phyloP scores from a whole-genome alignment of 2,329 filamentous ascomycete species.

The Diaporthe citrichinensis region DNA sequence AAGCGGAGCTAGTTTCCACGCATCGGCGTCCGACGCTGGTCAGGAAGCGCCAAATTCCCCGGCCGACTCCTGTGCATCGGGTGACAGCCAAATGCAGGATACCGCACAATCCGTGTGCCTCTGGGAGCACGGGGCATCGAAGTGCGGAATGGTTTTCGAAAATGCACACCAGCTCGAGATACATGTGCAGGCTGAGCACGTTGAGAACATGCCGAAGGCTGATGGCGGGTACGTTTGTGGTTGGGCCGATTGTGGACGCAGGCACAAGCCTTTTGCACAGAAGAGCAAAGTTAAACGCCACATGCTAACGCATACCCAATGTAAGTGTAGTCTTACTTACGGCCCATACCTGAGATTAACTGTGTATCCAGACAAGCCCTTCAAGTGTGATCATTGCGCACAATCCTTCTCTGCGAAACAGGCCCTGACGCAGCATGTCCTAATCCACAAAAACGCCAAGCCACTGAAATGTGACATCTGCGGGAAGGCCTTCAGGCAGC shows the following conservation, averaged over 20 bases:
- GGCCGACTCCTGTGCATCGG: slow-evolving; percentile 7
- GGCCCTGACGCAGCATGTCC: slow-evolving; percentile 76
- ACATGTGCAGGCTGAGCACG: slow-evolving; percentile 40
- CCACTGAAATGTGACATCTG: slow-evolving; percentile 33
- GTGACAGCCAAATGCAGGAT: slow-evolving; percentile 14
- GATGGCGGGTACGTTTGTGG: slow-evolving; percentile 33
- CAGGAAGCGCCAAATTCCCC: slow-evolving; percentile 8
- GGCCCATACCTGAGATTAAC: slow-evolving; percentile 37
- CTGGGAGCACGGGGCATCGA: slow-evolving; percentile 20
- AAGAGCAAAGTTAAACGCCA: slow-evolving; percentile 76
- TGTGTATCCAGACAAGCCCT: slow-evolving; percentile 68
- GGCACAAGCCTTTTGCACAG: slow-evolving; percentile 66
- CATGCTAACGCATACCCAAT: slow-evolving; percentile 75
- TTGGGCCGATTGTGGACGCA: slow-evolving; percentile 57
- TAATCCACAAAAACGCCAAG: slow-evolving; percentile 72
- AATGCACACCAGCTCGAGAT: slow-evolving; percentile 39
- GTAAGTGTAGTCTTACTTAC: slow-evolving; percentile 56
- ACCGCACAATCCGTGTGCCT: slow-evolving; percentile 7
- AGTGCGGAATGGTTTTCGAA: slow-evolving; percentile 36
- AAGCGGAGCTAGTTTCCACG: background rate
- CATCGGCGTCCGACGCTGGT: background rate
- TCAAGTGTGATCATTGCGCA: slow-evolving; percentile 68
- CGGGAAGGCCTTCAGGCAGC: slow-evolving; percentile 65
- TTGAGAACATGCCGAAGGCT: slow-evolving; percentile 33
- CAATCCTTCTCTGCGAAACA: slow-evolving; percentile 76